Evolutionary conservation across 179 eudicot species (phyloP).

Genomic region (Spinacia oleracea): DNA sequence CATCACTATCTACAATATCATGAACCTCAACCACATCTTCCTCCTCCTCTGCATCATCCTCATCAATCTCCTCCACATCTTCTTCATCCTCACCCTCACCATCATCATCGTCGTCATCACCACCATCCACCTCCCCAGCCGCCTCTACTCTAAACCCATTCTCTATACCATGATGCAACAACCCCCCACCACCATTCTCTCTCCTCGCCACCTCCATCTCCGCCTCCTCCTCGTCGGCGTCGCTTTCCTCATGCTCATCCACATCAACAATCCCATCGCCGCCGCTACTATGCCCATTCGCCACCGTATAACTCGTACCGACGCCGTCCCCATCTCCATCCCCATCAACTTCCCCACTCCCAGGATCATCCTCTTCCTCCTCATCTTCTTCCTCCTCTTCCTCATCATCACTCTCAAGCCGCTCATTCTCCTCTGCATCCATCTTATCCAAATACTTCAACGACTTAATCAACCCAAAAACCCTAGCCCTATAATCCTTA

Average conservation of each 20-base stretch:
- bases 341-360: conserved; percentile 65
- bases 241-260: conserved; percentile 39
- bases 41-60: conserved; percentile 65
- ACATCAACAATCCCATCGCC: conserved; percentile 36
- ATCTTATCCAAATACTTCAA: conserved; percentile 91
- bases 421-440: conserved; percentile 78
- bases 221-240: conserved; percentile 36
- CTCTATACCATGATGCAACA: conserved; percentile 6
- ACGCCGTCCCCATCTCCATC: conserved; percentile 60
- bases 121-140: conserved; percentile 50
- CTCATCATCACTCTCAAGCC: conserved; percentile 81
- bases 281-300: conserved; percentile 24
- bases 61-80: conserved; percentile 72
- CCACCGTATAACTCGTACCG: conserved; percentile 15
- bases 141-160: conserved; percentile 29
- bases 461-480: conserved; percentile 75
- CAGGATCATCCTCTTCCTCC: conserved; percentile 46
- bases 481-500: conserved; percentile 79
- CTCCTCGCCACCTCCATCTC: conserved; percentile 26
- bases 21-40: conserved; percentile 45
- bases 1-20: conserved; percentile 33
- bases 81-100: conserved; percentile 49
- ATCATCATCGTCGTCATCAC: conserved; percentile 38
- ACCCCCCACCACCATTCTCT: conserved; percentile 31
- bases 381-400: conserved; percentile 67